Percentiles rank a stretch among this genome's conserved stretches.
These are phyloP conservation scores for Flaveria bidentis DNA, from an alignment of 129 eudicot species.

Conservation along the genomic window DNA sequence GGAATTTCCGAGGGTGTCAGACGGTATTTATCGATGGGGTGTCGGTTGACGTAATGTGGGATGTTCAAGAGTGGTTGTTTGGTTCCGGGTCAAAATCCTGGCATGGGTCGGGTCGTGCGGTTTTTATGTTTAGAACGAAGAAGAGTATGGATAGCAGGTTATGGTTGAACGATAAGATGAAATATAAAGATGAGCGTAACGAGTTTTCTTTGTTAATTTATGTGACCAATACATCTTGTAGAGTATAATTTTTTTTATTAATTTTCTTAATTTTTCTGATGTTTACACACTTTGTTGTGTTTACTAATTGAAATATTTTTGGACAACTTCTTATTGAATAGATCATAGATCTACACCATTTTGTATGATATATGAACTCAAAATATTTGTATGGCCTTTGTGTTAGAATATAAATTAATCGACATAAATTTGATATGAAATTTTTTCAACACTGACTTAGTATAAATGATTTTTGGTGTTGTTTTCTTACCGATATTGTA, in stretches of 20 bases:
- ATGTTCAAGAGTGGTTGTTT: conserved; percentile 90
- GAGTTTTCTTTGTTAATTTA: conserved; percentile 68
- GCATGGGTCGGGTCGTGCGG: conserved; percentile 49
- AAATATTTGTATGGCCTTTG: background rate
- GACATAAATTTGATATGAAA: background rate
- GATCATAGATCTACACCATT: conserved; percentile 10
- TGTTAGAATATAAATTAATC: background rate
- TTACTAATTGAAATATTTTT: conserved; percentile 13
- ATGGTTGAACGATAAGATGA: conserved; percentile 71
- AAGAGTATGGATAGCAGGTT: conserved; percentile 74
- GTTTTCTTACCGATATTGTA: background rate
- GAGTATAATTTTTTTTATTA: conserved; percentile 4
- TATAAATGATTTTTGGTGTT: background rate
- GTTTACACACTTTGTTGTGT: background rate
- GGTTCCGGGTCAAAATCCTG: conserved; percentile 32
- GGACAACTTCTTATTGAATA: conserved; percentile 2
- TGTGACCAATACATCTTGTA: conserved; percentile 43
- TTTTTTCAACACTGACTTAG: background rate
- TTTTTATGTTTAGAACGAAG: conserved; percentile 74
- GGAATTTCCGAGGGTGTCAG: conserved; percentile 95
- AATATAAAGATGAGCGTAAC: conserved; percentile 47
- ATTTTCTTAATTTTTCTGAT: background rate
- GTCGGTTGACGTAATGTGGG: conserved; percentile 92
- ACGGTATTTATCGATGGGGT: conserved; percentile 84
- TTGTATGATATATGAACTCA: conserved; percentile 8